Evolutionary conservation across 2,329 filamentous ascomycete species (phyloP), one percentile per base, ranked within the genome.

Genomic region (Stemphylium beticola): DNA sequence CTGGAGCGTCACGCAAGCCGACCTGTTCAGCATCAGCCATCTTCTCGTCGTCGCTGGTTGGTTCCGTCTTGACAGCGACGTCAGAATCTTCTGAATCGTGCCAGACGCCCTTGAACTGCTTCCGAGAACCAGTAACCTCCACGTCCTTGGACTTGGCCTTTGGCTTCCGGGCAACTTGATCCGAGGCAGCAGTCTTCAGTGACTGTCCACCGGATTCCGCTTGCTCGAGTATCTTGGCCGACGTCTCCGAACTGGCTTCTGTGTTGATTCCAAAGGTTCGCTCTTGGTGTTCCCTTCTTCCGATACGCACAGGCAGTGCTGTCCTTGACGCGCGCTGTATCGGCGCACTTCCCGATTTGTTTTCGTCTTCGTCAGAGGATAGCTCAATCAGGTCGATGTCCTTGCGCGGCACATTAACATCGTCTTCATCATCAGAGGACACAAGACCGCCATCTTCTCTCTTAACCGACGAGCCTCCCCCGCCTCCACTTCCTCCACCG

Each of bases 341-440:
- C 24, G 46, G 45, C 42, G 66, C 67, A 17, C 46, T 51, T 17
- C 75, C 56, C 29, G 46, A 33, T 42, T 66, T 68, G 26, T 44
- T 54, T 15, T 77, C 73, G 40, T 81, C 78, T 26, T 83, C 82
- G 51, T 85, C 81, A 43, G 81, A 83, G 11, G 83, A 79, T 11
- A 86, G 81, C 57, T 86, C 82, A 38, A 85, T 84, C n/a, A 79
- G 71, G 59, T 87, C 85, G 50, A 88, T 83, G 57, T 84, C 81
- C 48, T 81, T 74, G 47, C 81, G 77, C 36, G 78, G 75, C n/a
- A 73, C 62, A 14, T 66, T 59, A 11, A 61, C 58, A 26, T 82
- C 83, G 49, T 79, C 76, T 32, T 84, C 82, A 42, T 82, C 81
- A 31, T 79, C 80, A 20, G 79, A 80, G 10, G 79, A 79, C 6